Evolutionary conservation across 768 basidiomycete genomes (phyloP).

Genomic region (Serendipita sp.): DNA sequence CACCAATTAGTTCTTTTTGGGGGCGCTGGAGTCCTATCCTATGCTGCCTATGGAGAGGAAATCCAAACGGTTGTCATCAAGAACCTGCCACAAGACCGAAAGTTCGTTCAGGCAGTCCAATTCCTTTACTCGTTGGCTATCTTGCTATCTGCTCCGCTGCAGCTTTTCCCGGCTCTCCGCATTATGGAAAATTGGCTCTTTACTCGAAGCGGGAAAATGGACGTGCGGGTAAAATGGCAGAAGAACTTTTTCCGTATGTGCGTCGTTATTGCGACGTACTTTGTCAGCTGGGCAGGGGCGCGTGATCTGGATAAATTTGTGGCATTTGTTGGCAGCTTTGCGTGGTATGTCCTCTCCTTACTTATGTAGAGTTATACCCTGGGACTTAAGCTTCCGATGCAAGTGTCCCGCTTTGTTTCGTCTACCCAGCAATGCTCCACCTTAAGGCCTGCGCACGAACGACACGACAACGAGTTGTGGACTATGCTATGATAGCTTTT

Average conservation of each 20-base stretch:
- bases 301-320: constrained; percentile 92
- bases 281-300: constrained; percentile 66
- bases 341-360: constrained; percentile 45
- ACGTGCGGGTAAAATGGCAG: constrained; percentile 77
- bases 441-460: constrained; percentile 73
- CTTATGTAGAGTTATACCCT: neutral
- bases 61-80: constrained; percentile 89
- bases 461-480: constrained; percentile 41
- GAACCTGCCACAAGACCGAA: constrained; percentile 70
- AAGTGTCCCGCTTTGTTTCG: constrained; percentile 84
- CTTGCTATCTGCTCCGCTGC: constrained; percentile 76
- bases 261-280: constrained; percentile 64
- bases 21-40: constrained; percentile 72
- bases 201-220: constrained; percentile 61
- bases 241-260: constrained; percentile 81
- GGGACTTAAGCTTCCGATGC: neutral
- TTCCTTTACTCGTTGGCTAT: constrained; percentile 87
- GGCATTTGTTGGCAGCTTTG: constrained; percentile 80
- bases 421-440: constrained; percentile 88
- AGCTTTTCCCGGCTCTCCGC: constrained; percentile 93
- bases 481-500: constrained; percentile 61
- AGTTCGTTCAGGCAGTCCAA: constrained; percentile 77
- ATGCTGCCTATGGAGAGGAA: constrained; percentile 71
- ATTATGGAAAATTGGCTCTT: constrained; percentile 96
- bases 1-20: constrained; percentile 48